These are phyloP conservation scores for Telopea speciosissima DNA, from an alignment of 177 flowering plant species.

Conservation along the genomic window DNA sequence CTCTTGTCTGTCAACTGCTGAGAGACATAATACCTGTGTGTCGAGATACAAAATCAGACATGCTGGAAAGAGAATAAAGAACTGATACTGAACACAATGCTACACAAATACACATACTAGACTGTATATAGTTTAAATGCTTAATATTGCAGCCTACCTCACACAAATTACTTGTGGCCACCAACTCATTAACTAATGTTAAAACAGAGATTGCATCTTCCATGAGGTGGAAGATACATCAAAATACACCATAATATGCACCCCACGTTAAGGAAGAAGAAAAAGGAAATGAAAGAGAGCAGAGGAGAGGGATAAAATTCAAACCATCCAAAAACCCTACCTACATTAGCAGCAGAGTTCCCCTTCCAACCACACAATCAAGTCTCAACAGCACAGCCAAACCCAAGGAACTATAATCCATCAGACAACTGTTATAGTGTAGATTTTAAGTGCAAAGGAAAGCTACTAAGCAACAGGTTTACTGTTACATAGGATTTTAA, in stretches of 20 bases:
- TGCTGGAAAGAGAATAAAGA: conserved; percentile 1
- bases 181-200: too few relatives aligned
- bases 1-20: conserved; percentile 96
- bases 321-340: neutral
- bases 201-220: neutral
- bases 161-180: too few relatives aligned
- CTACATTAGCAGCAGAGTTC: too few relatives aligned
- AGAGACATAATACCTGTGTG: conserved; percentile 80
- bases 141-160: too few relatives aligned
- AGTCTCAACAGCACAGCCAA: too few relatives aligned
- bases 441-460: too few relatives aligned
- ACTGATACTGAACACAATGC: neutral
- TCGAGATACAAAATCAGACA: conserved; percentile 3
- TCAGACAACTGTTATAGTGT: too few relatives aligned
- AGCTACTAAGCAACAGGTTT: too few relatives aligned
- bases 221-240: too few relatives aligned
- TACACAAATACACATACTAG: neutral
- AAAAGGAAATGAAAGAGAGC: neutral
- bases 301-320: neutral
- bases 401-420: too few relatives aligned
- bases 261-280: neutral
- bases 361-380: too few relatives aligned
- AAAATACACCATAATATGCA: neutral
- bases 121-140: too few relatives aligned
- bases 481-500: neutral